Conservation (phyloP, 2,329 filamentous ascomycete genomes). For the Cryphonectria parasitica region DNA sequence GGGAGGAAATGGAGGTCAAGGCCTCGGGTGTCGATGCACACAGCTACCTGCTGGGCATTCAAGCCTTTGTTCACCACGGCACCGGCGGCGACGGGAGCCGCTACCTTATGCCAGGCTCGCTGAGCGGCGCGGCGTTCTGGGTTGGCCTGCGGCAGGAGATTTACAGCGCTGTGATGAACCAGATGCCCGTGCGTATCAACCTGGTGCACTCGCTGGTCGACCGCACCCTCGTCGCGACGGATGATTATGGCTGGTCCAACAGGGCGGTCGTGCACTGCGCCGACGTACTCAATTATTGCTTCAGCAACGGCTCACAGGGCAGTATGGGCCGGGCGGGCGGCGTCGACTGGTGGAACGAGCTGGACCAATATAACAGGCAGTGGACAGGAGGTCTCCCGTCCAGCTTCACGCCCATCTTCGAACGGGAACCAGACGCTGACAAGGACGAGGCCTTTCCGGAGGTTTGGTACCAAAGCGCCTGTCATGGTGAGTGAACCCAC, state of each 20-base stretch:
- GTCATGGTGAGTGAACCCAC: conserved; percentile 49
- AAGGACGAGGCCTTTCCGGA: conserved; percentile 56
- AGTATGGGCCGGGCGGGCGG: conserved; percentile 32
- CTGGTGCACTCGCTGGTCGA: conserved; percentile 56
- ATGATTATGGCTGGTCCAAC: conserved; percentile 63
- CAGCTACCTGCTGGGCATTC: conserved; percentile 51
- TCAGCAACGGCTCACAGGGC: conserved; percentile 43
- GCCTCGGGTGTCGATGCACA: conserved; percentile 50
- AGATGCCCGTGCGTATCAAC: conserved; percentile 51
- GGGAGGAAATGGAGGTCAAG: conserved; percentile 58
- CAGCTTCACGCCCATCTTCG: conserved; percentile 60
- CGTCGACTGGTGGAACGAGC: conserved; percentile 45
- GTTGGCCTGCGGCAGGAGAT: conserved; percentile 63
- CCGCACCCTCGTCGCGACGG: conserved; percentile 49
- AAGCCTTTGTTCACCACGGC: conserved; percentile 49
- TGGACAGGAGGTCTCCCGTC: conserved; percentile 53
- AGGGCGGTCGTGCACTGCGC: conserved; percentile 64
- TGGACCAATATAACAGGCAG: conserved; percentile 49
- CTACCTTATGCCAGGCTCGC: conserved; percentile 44
- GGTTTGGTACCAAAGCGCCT: conserved; percentile 60
- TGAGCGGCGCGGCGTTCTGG: conserved; percentile 60
- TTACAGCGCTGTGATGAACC: conserved; percentile 56
- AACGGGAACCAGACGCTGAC: conserved; percentile 39
- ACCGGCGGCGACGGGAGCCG: conserved; percentile 36
- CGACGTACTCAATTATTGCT: conserved; percentile 68